These are phyloP conservation scores for Furcasterigmium sp. DNA, from an alignment of 2,329 filamentous ascomycete genomes.

Conservation along the genomic window DNA sequence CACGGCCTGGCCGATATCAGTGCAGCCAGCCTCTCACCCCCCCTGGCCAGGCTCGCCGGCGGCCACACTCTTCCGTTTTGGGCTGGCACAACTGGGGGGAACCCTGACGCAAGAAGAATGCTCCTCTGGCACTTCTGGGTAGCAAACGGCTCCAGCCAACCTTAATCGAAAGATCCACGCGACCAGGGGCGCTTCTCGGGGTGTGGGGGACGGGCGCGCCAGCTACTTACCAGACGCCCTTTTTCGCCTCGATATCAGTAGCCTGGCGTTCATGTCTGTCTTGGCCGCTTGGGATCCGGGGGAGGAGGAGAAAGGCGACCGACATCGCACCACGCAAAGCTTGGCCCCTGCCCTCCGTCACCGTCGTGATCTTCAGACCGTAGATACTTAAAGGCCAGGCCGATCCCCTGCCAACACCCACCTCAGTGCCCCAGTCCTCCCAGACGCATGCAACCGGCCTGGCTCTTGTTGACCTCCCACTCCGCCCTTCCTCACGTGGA, in stretches of 20 bases:
- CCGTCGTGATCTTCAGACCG: too few relatives aligned
- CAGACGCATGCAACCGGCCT: not conserved
- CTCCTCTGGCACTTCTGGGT: not conserved
- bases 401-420: not conserved
- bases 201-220: not conserved
- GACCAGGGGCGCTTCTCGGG: not conserved
- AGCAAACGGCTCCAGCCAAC: not conserved
- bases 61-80: not conserved
- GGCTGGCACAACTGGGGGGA: too few relatives aligned
- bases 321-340: not conserved
- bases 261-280: not conserved
- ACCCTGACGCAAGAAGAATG: too few relatives aligned
- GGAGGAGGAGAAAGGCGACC: not conserved
- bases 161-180: not conserved
- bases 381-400: not conserved
- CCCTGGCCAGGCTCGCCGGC: not conserved
- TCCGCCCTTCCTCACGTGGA: not conserved
- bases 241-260: not conserved
- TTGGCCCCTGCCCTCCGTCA: not conserved
- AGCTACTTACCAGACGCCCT: not conserved
- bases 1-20: conserved; percentile 1
- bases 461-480: not conserved
- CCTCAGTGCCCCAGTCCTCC: not conserved
- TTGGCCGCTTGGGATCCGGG: not conserved
- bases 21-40: not conserved